Conservation (phyloP, 176 grass and related monocot species). For the Thinopyrum elongatum region DNA sequence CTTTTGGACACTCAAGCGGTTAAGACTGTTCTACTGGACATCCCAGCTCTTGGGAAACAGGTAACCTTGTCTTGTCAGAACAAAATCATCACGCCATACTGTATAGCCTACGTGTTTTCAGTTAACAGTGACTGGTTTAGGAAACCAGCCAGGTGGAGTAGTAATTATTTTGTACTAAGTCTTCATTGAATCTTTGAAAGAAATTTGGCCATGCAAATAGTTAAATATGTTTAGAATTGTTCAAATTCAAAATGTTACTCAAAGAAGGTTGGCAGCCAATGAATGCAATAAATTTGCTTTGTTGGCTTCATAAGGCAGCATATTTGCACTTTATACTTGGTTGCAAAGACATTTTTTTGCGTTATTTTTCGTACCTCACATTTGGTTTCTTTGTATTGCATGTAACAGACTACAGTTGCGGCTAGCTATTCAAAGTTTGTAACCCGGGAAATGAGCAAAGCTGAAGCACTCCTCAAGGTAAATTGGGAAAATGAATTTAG, state of each 20-base stretch:
- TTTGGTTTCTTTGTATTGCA: slow-evolving; percentile 26
- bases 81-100: slow-evolving; percentile 19
- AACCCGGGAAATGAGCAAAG: slow-evolving; percentile 99
- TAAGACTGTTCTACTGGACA: slow-evolving; percentile 90
- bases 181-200: slow-evolving; percentile 11
- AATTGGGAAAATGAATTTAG: neutral
- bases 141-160: neutral
- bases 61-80: slow-evolving; percentile 35
- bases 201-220: slow-evolving; percentile 7
- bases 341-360: neutral
- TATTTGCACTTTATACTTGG: neutral
- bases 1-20: slow-evolving; percentile 97
- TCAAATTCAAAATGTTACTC: slow-evolving; percentile 8
- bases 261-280: neutral
- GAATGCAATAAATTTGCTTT: slow-evolving; percentile 12
- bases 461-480: slow-evolving; percentile 99
- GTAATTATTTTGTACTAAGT: slow-evolving; percentile 28
- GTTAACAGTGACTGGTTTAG: neutral
- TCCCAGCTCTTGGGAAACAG: slow-evolving; percentile 96
- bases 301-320: neutral
- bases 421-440: slow-evolving; percentile 98
- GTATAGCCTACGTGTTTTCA: neutral
- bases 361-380: slow-evolving; percentile 15
- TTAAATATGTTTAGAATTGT: neutral
- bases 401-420: slow-evolving; percentile 60